Base-by-base conservation (phyloP, 1,139 yeast species). In the Zygosaccharomyces sapae region DNA sequence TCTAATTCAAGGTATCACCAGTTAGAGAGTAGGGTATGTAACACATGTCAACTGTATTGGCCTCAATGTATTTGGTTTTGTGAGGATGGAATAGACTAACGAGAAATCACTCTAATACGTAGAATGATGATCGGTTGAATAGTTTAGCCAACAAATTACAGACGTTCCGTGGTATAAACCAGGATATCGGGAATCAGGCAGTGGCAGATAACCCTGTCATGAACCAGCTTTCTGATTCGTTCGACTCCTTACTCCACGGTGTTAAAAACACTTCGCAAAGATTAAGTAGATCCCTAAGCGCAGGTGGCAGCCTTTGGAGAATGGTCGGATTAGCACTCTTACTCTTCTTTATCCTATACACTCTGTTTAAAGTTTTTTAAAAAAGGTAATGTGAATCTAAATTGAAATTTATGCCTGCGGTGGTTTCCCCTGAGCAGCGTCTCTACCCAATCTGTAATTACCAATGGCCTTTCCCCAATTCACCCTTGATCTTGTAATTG, bases 381-480 rank as follows among this genome's bases (percentile, higher is more conserved):
- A 22, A 25, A n/a, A 20, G 25, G 18, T 41, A 24, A 19, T 29
- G 30, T 10, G 30, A 16, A 38, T 27, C 19, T 24, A 24, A 24
- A 24, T 24, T 18, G 36, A 18, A 10, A 27, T 30, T 30, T 13
- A 33, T 54, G 52, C 55, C 25, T 38, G 33, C 4, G 41, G 41
- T 49, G 58, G 55, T 53, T 63, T 66, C 37, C 71, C 72, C 43
- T 70, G 71, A 7, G 72, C 82, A 33, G 85, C 90, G 67, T 88
- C 96, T 57, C 85, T 83, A 16, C 97, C 97, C 45, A 90, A 73
- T 61, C 89, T 80, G 70, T 89, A 89, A 64, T 83, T 86, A 12
- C 95, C 95, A 59, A 89, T 87, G 13, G 96, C 89, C 62, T 80
- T 86, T 37, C 96, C 96, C 98, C 98, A 92, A 66, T 88, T 86